These are phyloP conservation scores for Cystobasidium ongulense DNA, from an alignment of 768 basidiomycete species.

Conservation along the genomic window DNA sequence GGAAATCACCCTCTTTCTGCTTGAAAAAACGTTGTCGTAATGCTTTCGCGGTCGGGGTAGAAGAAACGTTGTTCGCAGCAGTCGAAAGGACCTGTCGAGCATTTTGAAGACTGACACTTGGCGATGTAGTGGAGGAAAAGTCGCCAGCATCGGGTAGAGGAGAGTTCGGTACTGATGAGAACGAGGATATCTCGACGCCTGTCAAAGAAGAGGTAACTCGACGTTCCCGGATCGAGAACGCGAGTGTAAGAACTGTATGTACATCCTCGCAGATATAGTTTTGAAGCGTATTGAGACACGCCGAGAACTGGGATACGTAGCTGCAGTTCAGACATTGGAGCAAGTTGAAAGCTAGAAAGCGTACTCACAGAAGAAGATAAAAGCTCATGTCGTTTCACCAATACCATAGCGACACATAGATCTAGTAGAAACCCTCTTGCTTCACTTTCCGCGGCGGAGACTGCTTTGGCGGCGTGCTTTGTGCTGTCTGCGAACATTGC, in stretches of 20 bases:
- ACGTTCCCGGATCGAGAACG: conserved; percentile 14
- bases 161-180: conserved; percentile 21
- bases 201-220: conserved; percentile 20
- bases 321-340: not conserved
- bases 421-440: conserved; percentile 16
- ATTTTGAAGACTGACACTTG: not conserved
- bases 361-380: conserved; percentile 8
- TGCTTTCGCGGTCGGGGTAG: not conserved
- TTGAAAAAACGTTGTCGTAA: conserved; percentile 19
- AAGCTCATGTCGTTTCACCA: conserved; percentile 9
- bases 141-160: not conserved
- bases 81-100: not conserved
- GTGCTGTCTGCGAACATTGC: conserved; percentile 19
- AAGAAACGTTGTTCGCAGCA: not conserved
- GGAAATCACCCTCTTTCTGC: conserved; percentile 20
- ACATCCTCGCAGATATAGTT: conserved; percentile 25
- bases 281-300: conserved; percentile 14
- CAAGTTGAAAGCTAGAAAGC: not conserved
- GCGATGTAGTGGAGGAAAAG: not conserved
- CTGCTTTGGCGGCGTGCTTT: conserved; percentile 3
- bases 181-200: conserved; percentile 4
- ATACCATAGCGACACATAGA: conserved; percentile 15
- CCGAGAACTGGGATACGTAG: conserved; percentile 1
- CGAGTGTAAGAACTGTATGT: conserved; percentile 8
- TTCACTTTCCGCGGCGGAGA: conserved; percentile 5